Evolutionary conservation across 2,329 filamentous ascomycete genomes (phyloP), one percentile per base, ranked within the genome.

Genomic region (Aureobasidium pullulans): DNA sequence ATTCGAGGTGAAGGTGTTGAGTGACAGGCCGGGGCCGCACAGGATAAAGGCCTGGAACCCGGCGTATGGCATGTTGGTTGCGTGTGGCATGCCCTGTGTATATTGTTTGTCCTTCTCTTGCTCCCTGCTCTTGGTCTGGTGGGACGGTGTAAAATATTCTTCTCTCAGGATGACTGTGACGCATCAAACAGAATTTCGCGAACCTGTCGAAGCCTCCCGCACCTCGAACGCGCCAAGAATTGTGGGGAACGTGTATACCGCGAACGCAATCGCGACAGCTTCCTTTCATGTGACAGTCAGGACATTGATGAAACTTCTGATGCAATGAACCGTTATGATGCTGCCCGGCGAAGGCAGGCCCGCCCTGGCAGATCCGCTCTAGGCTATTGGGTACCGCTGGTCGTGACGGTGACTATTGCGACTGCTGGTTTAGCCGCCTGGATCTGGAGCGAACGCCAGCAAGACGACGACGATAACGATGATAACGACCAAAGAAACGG

Each of bases 361-460:
- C 43, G 63, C 79, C 73, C 71, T 71, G 83, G 75, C 79, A 81
- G 73, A 78, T 73, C 72, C 71, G 81, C 84, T 65, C 83, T 89
- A 76, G 83, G 86, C 69, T 93, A 95, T 76, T 96, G 92, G 90
- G 84, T 96, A 62, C 93, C 93, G 63, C 81, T 97, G 60, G 87
- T 86, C 64, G 75, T 96, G 64, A 96, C 92, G 52, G 85, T 96
- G 61, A 92, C 90, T 48, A 84, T 95, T 66, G 93, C 93, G 62
- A 90, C 92, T 23, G 86, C 89, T 59, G 91, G 92, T 36, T 76
- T 96, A 49, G 92, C 87, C 56, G 90, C 90, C 60, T 97, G 93
- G 93, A 84, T 92, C 62, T 96, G 91, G 91, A 95, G 88, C 72
- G 91, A 96, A 76, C 87, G 90, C 68, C 84, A 81, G 68, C 86